These are phyloP conservation scores for Canavalia gladiata DNA, from an alignment of 306 rosid species.

Conservation along the genomic window DNA sequence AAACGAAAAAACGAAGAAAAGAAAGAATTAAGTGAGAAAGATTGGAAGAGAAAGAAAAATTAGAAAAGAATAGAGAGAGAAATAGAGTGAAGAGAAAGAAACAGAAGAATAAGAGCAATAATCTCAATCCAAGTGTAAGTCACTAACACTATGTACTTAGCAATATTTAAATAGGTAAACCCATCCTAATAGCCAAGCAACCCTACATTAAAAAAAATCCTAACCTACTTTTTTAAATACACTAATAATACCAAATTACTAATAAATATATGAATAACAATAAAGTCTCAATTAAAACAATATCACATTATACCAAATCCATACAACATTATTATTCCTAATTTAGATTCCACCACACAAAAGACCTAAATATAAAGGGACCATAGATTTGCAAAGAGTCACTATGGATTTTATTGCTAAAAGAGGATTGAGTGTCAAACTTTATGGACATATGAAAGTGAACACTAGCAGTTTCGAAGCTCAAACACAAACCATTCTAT, in stretches of 20 bases:
- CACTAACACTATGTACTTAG: no score
- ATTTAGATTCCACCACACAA: background rate
- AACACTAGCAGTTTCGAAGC: background rate
- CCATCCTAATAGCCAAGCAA: no score
- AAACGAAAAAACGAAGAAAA: background rate
- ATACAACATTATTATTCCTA: background rate
- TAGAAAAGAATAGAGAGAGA: background rate
- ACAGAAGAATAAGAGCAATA: no score
- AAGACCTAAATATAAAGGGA: background rate
- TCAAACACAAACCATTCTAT: background rate
- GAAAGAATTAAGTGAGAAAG: conserved; percentile 17
- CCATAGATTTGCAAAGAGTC: background rate
- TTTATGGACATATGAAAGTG: background rate
- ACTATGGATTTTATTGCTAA: background rate
- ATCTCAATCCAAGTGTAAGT: no score
- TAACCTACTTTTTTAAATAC: no score
- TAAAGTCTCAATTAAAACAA: no score
- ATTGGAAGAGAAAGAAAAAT: background rate
- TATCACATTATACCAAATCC: no score
- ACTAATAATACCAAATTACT: no score
- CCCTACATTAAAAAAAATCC: no score
- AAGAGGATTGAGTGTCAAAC: background rate
- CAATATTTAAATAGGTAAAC: no score
- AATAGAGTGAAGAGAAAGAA: background rate
- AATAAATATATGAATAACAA: no score